Percentiles rank a stretch among this genome's conserved stretches.
Conservation (phyloP, 139 green algal genomes). For the Tetradesmus lagerheimii region DNA sequence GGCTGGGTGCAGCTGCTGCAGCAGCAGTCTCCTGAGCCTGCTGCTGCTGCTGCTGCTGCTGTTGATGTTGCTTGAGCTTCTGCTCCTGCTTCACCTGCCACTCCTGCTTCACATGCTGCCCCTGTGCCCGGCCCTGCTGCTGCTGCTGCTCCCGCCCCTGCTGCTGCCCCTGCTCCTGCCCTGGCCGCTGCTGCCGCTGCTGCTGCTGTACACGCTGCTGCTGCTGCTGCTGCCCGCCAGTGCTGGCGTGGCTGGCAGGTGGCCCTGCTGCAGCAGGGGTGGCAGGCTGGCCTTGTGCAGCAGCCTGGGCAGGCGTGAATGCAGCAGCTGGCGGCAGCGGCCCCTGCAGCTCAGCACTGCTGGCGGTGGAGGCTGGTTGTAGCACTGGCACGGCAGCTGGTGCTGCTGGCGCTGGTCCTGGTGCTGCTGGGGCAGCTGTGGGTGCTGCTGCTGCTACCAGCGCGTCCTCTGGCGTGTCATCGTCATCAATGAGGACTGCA, state of each 20-base stretch:
- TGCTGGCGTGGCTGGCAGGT: background rate
- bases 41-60: background rate
- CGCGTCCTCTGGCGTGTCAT: background rate
- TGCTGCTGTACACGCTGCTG: background rate
- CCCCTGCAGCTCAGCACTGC: too few relatives aligned
- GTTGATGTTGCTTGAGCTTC: too few relatives aligned
- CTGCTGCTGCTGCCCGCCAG: background rate
- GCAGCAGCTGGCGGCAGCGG: background rate
- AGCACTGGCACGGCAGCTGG: background rate
- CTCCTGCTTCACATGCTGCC: background rate
- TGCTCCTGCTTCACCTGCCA: too few relatives aligned
- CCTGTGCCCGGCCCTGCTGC: background rate
- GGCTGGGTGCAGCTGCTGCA: background rate
- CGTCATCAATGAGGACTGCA: background rate
- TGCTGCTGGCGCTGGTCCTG: too few relatives aligned
- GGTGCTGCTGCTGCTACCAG: background rate
- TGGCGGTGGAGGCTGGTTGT: background rate
- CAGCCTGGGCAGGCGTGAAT: background rate
- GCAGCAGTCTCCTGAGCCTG: background rate
- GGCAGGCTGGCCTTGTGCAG: background rate
- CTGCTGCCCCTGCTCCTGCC: too few relatives aligned
- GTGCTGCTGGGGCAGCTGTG: background rate
- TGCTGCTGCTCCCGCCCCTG: background rate
- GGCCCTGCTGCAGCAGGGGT: background rate
- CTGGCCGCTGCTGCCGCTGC: too few relatives aligned